Evolutionary conservation across 768 basidiomycete species (phyloP).

Genomic region (Mycena floridula): DNA sequence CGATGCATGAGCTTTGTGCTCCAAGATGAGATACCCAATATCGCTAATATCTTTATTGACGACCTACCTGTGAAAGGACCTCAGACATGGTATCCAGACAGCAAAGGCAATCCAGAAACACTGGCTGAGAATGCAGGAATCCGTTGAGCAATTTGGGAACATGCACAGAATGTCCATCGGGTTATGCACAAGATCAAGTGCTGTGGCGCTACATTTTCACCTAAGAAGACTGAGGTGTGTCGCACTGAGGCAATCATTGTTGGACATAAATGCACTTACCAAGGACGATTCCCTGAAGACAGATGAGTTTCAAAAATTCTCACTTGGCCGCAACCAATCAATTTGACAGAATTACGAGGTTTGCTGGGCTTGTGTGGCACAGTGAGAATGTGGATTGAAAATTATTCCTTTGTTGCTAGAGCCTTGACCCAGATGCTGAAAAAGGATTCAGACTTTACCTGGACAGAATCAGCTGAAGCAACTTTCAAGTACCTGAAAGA

Average conservation of each 20-base stretch:
- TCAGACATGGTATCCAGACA: constrained; percentile 18
- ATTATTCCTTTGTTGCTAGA: constrained; percentile 9
- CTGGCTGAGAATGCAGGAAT: constrained; percentile 15
- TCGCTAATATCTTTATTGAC: constrained; percentile 22
- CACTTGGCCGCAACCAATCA: constrained; percentile 12
- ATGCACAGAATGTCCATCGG: constrained; percentile 20
- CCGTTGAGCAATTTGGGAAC: constrained; percentile 29
- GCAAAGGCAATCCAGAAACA: constrained; percentile 12
- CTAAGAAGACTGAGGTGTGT: too few species aligned
- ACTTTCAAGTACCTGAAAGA: constrained; percentile 16
- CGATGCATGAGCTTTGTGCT: constrained; percentile 27
- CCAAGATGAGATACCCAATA: constrained; percentile 22
- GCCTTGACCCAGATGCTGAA: constrained; percentile 14
- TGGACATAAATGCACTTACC: constrained; percentile 24
- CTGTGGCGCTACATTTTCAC: constrained; percentile 22
- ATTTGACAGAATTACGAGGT: constrained; percentile 12
- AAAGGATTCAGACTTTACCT: constrained; percentile 17
- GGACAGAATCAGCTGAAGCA: constrained; percentile 14
- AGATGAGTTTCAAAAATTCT: constrained; percentile 20
- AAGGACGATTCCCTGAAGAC: constrained; percentile 23
- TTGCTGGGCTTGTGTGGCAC: constrained; percentile 20
- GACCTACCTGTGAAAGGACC: constrained; percentile 27
- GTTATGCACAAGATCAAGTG: constrained; percentile 21
- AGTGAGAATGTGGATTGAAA: constrained; percentile 15
- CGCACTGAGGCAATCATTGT: constrained; percentile 17